Base-by-base conservation (phyloP, 2,329 filamentous ascomycete genomes). In the Colletotrichum truncatum region DNA sequence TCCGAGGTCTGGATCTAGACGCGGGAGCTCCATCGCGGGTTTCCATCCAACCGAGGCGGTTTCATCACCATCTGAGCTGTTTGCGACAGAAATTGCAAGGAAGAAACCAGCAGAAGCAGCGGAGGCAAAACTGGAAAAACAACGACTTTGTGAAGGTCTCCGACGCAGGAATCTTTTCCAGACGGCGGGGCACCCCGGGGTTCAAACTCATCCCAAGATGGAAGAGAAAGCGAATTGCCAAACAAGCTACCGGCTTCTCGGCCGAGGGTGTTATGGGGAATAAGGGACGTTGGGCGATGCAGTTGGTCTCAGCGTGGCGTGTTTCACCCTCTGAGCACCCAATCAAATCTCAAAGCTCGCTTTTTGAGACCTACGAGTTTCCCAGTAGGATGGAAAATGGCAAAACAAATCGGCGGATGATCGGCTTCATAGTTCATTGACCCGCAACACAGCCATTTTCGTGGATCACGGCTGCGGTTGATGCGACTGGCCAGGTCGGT, bases 241-340 rank as follows among this genome's bases (percentile, higher is more conserved):
- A 46, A 66, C 51, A 57, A 51, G 41, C 18, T 25, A 18, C 9
- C 34, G 45, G 16, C 21, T 46, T 41, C 48, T 54, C 25, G 39
- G 46, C 61, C 55, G 61, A 48, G 46, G 14, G n/a, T 11, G 36
- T 23, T 23, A 52, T 26, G 41, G 34, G 34, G 18, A 14, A 36
- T 14, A 9, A 18, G 9, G 14, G 36, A 11, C n/a, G 51, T 14
- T 10, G 41, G 53, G 30, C 28, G 18, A 18, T 2, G 1, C 14
- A 51, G 30, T 28, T 43, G 39, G 32, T 54, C 55, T 43, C 39
- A 46, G 48, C 16, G 32, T 54, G 25, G 12, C 14, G 32, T 61
- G 62, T 65, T 65, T 65, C 56, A 65, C 46, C n/a, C 14, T 25
- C 21, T 23, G 16, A 16, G 16, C 36, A 30, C 6, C 46, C 26